These are phyloP conservation scores for Diaporthe vexans DNA, from an alignment of 2,329 filamentous ascomycete species.

Conservation along the genomic window DNA sequence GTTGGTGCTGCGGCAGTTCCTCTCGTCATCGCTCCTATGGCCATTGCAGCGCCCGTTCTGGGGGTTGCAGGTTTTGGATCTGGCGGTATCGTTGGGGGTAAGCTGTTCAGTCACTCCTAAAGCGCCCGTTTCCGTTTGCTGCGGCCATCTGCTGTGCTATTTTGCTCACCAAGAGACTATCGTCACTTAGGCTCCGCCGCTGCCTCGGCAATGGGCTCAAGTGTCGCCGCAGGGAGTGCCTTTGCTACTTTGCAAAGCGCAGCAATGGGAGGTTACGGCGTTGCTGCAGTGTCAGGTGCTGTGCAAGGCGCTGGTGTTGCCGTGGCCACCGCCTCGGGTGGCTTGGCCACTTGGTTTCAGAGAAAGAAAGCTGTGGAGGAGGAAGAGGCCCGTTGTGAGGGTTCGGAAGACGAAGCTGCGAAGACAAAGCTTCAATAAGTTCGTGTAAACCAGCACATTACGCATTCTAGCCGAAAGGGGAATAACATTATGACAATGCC, in stretches of 20 bases:
- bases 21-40: constrained; percentile 37
- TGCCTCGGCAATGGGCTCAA: constrained; percentile 41
- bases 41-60: constrained; percentile 32
- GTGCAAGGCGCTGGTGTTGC: constrained; percentile 38
- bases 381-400: not conserved
- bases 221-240: constrained; percentile 42
- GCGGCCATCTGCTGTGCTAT: too few relatives aligned
- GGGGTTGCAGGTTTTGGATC: constrained; percentile 38
- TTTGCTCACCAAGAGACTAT: not conserved
- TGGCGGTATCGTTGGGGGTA: constrained; percentile 39
- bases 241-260: constrained; percentile 46
- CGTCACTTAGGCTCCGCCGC: constrained; percentile 44
- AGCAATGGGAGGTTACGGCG: constrained; percentile 45
- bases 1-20: not conserved
- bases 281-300: constrained; percentile 36
- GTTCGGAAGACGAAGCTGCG: not conserved
- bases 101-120: constrained; percentile 2
- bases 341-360: constrained; percentile 8
- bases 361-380: not conserved
- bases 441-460: too few relatives aligned
- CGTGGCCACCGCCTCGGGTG: constrained; percentile 20
- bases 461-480: too few relatives aligned
- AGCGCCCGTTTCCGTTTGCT: not conserved
- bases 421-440: not conserved
- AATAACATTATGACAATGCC: not conserved